phyloP scores from a whole-genome alignment of 2,329 filamentous ascomycete genomes.

The Colletotrichum somersetense region DNA sequence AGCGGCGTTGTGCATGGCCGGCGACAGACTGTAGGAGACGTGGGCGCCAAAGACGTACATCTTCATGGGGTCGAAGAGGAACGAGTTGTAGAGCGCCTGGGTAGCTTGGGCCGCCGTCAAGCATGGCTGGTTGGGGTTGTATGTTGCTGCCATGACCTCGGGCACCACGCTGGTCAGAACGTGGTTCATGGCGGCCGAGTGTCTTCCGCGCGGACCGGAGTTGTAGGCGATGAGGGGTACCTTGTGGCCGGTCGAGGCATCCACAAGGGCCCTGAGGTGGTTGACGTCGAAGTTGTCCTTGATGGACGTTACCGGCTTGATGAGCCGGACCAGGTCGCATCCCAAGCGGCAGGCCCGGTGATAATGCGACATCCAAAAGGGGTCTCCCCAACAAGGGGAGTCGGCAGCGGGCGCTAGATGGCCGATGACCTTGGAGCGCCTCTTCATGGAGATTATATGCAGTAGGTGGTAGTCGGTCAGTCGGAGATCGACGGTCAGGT shows the following conservation, averaged over 20 bases:
- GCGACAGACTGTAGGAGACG: slow-evolving; percentile 79
- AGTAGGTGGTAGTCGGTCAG: slow-evolving; percentile 65
- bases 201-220: slow-evolving; percentile 71
- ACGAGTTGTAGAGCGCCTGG: slow-evolving; percentile 74
- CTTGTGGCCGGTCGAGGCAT: slow-evolving; percentile 55
- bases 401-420: slow-evolving; percentile 60
- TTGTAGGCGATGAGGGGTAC: slow-evolving; percentile 75
- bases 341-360: slow-evolving; percentile 67
- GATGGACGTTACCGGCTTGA: slow-evolving; percentile 67
- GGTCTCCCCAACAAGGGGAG: slow-evolving; percentile 67
- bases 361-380: slow-evolving; percentile 68
- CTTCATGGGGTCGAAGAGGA: slow-evolving; percentile 76
- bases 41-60: slow-evolving; percentile 82
- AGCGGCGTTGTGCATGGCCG: slow-evolving; percentile 82
- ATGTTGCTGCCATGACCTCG: slow-evolving; percentile 49
- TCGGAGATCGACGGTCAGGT: slow-evolving; percentile 71
- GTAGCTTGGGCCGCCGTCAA: slow-evolving; percentile 75
- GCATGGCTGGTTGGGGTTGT: slow-evolving; percentile 43
- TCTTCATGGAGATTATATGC: slow-evolving; percentile 63
- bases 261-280: slow-evolving; percentile 64
- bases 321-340: slow-evolving; percentile 73
- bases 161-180: slow-evolving; percentile 72
- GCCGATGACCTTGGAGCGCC: slow-evolving; percentile 72
- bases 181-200: slow-evolving; percentile 76
- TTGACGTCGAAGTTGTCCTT: slow-evolving; percentile 74